These are phyloP conservation scores for Irpex sp. DNA, from an alignment of 1,284 basidiomycete species.

Conservation along the genomic window DNA sequence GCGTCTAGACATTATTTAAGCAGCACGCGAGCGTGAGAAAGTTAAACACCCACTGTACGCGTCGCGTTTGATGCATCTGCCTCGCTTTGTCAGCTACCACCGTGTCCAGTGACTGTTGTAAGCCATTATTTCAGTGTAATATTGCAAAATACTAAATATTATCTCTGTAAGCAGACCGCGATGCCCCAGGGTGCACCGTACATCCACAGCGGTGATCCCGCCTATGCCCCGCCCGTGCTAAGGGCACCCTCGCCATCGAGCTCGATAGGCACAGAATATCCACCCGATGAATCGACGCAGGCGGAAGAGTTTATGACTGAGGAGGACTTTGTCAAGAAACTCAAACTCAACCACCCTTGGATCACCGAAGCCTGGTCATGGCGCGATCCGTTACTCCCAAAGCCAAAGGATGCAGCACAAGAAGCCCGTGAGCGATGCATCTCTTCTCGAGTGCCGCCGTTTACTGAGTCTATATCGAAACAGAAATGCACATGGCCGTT, in stretches of 20 bases:
- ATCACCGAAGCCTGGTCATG: conserved; percentile 43
- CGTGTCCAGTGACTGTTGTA: not conserved
- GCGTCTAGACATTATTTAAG: conserved; percentile 1
- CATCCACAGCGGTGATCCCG: conserved; percentile 32
- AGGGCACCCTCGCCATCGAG: conserved; percentile 68
- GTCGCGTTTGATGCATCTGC: conserved; percentile 5
- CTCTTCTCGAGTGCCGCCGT: not conserved
- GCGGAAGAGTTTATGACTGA: conserved; percentile 53
- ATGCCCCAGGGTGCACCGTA: conserved; percentile 19
- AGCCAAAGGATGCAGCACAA: conserved; percentile 25
- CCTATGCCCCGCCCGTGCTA: conserved; percentile 61
- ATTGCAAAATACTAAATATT: too few species aligned
- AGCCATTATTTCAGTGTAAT: not conserved
- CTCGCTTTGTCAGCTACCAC: conserved; percentile 10
- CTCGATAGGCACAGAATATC: conserved; percentile 65
- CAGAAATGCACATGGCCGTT: conserved; percentile 41
- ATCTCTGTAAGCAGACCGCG: conserved; percentile 14
- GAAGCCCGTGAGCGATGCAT: conserved; percentile 38
- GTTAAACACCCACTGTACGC: conserved; percentile 3
- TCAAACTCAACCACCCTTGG: conserved; percentile 41
- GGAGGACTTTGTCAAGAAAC: conserved; percentile 47
- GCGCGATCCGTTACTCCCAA: conserved; percentile 23
- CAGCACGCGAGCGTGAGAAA: conserved; percentile 20
- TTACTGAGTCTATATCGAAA: conserved; percentile 6
- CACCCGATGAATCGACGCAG: conserved; percentile 53